These are phyloP conservation scores for Fraxinus greggii DNA, from an alignment of 305 asterid species.

Conservation along the genomic window DNA sequence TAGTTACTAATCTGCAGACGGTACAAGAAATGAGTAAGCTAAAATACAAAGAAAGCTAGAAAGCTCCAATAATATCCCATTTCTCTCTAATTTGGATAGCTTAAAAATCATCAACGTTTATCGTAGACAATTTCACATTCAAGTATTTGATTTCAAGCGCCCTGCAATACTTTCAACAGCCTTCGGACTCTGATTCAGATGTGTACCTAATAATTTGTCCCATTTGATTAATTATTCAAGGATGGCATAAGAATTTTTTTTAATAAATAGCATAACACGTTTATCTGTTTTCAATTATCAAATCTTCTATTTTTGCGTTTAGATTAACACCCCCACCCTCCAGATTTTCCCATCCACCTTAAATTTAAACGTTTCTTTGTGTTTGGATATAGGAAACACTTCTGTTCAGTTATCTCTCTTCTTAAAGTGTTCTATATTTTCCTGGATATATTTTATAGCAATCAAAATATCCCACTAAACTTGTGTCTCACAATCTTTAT, in stretches of 20 bases:
- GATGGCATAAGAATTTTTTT: not conserved
- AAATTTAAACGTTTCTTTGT: not conserved
- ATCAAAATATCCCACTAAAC: not conserved
- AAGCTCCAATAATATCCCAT: not conserved
- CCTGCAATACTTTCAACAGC: not conserved
- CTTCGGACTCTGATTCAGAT: not conserved
- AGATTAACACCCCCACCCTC: not conserved
- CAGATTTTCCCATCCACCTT: not conserved
- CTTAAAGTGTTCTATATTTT: not conserved
- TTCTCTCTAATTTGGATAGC: not conserved
- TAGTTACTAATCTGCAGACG: conserved; percentile 43
- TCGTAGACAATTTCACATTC: not conserved
- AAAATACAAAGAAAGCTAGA: not conserved
- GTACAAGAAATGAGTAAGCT: not conserved
- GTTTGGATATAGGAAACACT: not conserved
- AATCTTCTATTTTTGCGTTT: not conserved
- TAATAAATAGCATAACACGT: not conserved
- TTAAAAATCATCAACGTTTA: not conserved
- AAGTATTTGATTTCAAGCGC: not conserved
- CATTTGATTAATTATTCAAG: not conserved
- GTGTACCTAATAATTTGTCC: not conserved
- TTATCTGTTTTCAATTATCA: not conserved
- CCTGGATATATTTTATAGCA: not conserved
- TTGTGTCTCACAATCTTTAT: not conserved
- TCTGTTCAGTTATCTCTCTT: not conserved